phyloP scores from a whole-genome alignment of 2,329 filamentous ascomycete species.

The Aspergillus floridensis region DNA sequence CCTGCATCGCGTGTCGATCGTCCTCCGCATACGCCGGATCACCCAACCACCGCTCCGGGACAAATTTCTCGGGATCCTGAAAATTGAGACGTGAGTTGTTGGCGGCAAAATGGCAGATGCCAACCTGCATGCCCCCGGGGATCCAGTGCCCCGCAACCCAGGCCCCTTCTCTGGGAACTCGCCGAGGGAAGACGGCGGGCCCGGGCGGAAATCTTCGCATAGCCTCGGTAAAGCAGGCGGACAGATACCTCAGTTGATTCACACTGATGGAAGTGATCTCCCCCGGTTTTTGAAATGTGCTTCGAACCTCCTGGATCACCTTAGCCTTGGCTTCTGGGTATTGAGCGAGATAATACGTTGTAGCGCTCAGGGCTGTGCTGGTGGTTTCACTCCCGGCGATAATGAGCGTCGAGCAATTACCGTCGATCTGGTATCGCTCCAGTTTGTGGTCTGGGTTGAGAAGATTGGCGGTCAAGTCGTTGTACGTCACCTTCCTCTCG shows the following conservation, averaged over 20 bases:
- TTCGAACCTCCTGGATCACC: constrained; percentile 37
- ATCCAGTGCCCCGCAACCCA: constrained; percentile 6
- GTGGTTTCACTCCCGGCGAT: constrained; percentile 48
- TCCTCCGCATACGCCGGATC: constrained; percentile 41
- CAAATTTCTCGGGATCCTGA: constrained; percentile 13
- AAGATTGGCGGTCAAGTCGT: not conserved
- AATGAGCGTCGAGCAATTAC: constrained; percentile 13
- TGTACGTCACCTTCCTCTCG: not conserved
- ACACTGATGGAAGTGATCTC: constrained; percentile 34
- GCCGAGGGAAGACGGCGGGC: constrained; percentile 22
- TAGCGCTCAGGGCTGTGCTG: constrained; percentile 41
- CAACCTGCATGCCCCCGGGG: not conserved
- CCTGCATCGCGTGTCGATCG: constrained; percentile 45
- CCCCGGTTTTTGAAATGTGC: constrained; percentile 29
- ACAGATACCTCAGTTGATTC: constrained; percentile 35
- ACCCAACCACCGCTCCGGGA: constrained; percentile 19
- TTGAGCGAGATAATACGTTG: constrained; percentile 40
- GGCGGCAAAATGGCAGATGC: not conserved
- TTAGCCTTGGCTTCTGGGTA: constrained; percentile 32
- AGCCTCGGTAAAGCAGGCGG: constrained; percentile 41
- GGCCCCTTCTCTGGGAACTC: constrained; percentile 17
- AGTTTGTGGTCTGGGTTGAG: not conserved
- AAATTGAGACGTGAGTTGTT: constrained; percentile 11
- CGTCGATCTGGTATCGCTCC: not conserved
- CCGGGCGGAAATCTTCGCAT: constrained; percentile 41